Percentiles rank a stretch among this genome's conserved stretches.
Evolutionary conservation across 805 yeast genomes (phyloP).

Genomic region (Scheffersomyces amazonensis): DNA sequence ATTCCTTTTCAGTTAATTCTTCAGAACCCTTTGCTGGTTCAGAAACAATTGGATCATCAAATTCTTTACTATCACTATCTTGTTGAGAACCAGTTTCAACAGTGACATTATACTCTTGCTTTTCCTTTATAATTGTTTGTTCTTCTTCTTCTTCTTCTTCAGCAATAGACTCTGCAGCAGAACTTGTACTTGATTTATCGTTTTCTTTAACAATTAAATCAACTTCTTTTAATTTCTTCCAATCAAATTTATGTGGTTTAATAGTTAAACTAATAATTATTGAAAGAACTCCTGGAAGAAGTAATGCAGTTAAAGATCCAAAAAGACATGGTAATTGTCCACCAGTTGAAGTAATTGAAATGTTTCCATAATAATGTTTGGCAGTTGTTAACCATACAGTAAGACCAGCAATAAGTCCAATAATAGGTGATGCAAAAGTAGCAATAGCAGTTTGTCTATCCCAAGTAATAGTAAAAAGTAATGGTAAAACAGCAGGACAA

Average conservation of each 20-base stretch:
- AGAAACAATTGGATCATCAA: background rate
- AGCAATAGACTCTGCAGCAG: background rate
- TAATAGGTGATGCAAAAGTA: conserved; percentile 26
- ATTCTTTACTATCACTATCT: background rate
- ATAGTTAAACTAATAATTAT: conserved; percentile 21
- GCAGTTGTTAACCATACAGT: conserved; percentile 31
- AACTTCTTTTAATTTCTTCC: conserved; percentile 21
- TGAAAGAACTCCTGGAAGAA: conserved; percentile 27
- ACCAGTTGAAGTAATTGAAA: conserved; percentile 22
- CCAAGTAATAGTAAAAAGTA: conserved; percentile 33
- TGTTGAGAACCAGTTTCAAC: background rate
- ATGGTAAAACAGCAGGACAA: conserved; percentile 38
- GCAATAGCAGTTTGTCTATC: conserved; percentile 25
- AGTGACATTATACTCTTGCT: background rate
- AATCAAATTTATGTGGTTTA: conserved; percentile 26
- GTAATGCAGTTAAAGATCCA: conserved; percentile 31
- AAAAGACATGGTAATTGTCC: conserved; percentile 31
- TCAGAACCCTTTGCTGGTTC: conserved; percentile 1
- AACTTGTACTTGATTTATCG: background rate
- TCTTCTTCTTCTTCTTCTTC: conserved; percentile 1
- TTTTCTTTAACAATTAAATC: conserved; percentile 14
- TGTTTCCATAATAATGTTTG: conserved; percentile 21
- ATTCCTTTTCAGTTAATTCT: conserved; percentile 6
- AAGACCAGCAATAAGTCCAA: conserved; percentile 26
- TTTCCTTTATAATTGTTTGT: conserved; percentile 1